Evolutionary conservation across 208 protist species (phyloP).

Genomic region (Trypanosoma melophagium): DNA sequence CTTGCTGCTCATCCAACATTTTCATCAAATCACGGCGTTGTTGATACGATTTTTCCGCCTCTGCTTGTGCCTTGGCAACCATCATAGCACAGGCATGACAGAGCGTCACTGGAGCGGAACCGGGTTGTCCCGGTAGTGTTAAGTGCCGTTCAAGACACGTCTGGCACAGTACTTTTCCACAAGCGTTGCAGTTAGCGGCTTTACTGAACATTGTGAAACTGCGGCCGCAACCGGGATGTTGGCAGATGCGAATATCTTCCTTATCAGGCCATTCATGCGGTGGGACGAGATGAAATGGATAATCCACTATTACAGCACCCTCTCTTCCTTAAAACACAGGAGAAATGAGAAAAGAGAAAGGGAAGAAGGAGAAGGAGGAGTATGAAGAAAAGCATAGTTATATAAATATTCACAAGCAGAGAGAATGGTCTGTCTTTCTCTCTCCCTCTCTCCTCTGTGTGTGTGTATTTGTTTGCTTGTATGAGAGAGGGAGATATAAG

Average conservation of each 20-base stretch:
- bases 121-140: conserved; percentile 40
- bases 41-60: conserved; percentile 48
- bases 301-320: not conserved
- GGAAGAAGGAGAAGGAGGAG: not conserved
- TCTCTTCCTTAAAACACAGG: too few relatives aligned
- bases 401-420: too few relatives aligned
- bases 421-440: too few relatives aligned
- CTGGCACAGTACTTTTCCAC: conserved; percentile 55
- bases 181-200: conserved; percentile 55
- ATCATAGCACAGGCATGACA: conserved; percentile 48
- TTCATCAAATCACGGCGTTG: conserved; percentile 47
- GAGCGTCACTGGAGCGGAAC: conserved; percentile 40
- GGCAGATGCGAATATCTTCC: conserved; percentile 31
- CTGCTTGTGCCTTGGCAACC: conserved; percentile 39
- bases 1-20: conserved; percentile 46
- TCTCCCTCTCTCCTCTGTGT: too few relatives aligned
- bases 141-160: conserved; percentile 43
- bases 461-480: too few relatives aligned
- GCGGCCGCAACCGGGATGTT: conserved; percentile 37
- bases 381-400: too few relatives aligned
- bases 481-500: too few relatives aligned
- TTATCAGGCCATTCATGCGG: conserved; percentile 38
- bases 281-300: conserved; percentile 38
- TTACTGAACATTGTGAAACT: conserved; percentile 41
- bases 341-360: not conserved